These are phyloP conservation scores for Fusarium robinianum DNA, from an alignment of 2,329 filamentous ascomycete species.

Conservation along the genomic window DNA sequence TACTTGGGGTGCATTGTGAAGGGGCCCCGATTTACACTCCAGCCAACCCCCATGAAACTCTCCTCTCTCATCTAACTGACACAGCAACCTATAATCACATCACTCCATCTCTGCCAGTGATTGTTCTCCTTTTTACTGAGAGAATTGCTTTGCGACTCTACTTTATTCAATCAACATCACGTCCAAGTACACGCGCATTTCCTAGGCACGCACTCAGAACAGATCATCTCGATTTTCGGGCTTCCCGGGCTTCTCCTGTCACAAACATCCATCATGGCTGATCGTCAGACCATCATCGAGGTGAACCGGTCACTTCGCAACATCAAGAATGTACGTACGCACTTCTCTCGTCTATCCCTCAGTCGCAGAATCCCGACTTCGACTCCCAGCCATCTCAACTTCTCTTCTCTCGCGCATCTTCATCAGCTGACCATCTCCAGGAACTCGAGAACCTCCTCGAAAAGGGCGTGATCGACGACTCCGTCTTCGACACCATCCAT, in stretches of 20 bases:
- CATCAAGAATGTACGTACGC: constrained; percentile 73
- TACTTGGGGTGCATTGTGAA: too few species aligned
- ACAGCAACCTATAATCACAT: constrained; percentile 12
- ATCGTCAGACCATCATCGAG: constrained; percentile 65
- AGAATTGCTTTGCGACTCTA: too few species aligned
- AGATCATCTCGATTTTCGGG: too few species aligned
- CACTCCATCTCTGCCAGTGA: neutral
- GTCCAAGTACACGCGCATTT: too few species aligned
- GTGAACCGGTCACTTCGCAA: constrained; percentile 84
- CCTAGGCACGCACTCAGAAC: too few species aligned
- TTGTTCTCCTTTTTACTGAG: neutral
- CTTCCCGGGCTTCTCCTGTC: neutral
- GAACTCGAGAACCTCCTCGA: constrained; percentile 91
- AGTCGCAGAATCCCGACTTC: neutral
- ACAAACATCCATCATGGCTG: constrained; percentile 48
- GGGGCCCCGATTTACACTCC: too few species aligned
- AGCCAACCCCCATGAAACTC: constrained; percentile 15
- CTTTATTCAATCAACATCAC: too few species aligned
- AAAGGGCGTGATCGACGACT: constrained; percentile 74
- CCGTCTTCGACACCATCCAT: constrained; percentile 75
- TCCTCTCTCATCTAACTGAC: constrained; percentile 14
- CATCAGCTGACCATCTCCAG: constrained; percentile 50
- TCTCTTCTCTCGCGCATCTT: neutral
- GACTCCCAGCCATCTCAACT: neutral
- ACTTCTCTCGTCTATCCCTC: neutral